Evolutionary conservation across 768 basidiomycete species (phyloP).

Genomic region (Jaapia argillacea): DNA sequence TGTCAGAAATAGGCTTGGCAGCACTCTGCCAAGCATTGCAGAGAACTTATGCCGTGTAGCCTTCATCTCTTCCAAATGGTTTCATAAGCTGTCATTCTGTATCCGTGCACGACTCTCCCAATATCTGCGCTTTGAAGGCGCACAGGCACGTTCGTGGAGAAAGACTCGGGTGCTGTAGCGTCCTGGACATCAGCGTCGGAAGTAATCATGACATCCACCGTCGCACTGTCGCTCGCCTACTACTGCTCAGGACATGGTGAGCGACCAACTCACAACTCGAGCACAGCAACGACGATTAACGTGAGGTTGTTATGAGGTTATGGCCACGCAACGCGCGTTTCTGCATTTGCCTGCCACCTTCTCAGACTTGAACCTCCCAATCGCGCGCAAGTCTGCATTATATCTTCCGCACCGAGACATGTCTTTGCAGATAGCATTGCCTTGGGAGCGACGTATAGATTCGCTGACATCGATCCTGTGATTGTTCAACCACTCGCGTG

Average conservation of each 20-base stretch:
- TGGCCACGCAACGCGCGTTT: constrained; percentile 78
- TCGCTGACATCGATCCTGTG: constrained; percentile 69
- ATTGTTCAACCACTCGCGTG: constrained; percentile 76
- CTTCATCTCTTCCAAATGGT: too few species aligned
- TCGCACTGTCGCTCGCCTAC: constrained; percentile 25
- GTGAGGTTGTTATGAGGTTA: too few species aligned
- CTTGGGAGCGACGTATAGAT: constrained; percentile 55
- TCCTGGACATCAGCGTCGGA: too few species aligned
- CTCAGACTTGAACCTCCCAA: constrained; percentile 29
- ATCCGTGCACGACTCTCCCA: too few species aligned
- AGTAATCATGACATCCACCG: too few species aligned
- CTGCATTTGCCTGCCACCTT: constrained; percentile 57
- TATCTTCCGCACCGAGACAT: constrained; percentile 65
- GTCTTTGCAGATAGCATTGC: constrained; percentile 60
- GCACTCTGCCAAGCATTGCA: too few species aligned
- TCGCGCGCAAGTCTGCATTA: constrained; percentile 43
- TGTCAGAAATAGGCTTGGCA: too few species aligned
- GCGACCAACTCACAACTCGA: constrained; percentile 10
- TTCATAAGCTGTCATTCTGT: too few species aligned
- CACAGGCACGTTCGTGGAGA: too few species aligned
- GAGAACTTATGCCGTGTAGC: too few species aligned
- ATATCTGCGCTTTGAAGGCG: too few species aligned
- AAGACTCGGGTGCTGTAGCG: too few species aligned
- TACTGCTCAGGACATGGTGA: constrained; percentile 72
- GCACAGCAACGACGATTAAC: not conserved